A percentile compares a stretch with the other conserved stretches of the same genome.
phyloP scores from a whole-genome alignment of 495 filamentous ascomycete species.

The Penicillium bialowiezense region DNA sequence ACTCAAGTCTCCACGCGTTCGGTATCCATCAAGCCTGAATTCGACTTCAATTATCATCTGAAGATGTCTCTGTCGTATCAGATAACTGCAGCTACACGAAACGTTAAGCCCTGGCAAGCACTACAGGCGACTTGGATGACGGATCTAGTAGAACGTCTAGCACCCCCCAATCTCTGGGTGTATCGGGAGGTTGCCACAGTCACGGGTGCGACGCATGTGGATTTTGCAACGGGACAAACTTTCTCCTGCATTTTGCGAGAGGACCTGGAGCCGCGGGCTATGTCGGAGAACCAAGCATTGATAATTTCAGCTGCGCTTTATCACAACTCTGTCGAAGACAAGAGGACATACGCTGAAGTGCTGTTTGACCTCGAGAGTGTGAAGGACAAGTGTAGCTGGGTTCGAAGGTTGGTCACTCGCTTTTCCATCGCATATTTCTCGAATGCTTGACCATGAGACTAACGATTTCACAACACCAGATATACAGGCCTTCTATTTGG shows the following conservation, averaged over 20 bases:
- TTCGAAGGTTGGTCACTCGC: slow-evolving; percentile 3
- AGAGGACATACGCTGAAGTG: slow-evolving; percentile 12
- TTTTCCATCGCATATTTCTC: neutral
- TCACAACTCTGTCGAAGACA: neutral
- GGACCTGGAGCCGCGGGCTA: slow-evolving; percentile 8
- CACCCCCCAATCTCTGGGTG: slow-evolving; percentile 18
- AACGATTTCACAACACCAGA: slow-evolving; percentile 8
- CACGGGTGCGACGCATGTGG: slow-evolving; percentile 15
- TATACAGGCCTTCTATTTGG: no score
- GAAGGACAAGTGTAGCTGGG: slow-evolving; percentile 11
- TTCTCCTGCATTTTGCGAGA: slow-evolving; percentile 23
- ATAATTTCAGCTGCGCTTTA: slow-evolving; percentile 11
- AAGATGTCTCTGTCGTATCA: slow-evolving; percentile 22
- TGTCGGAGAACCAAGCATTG: slow-evolving; percentile 14
- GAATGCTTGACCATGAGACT: slow-evolving; percentile 7
- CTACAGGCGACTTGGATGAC: slow-evolving; percentile 8
- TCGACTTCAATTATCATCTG: slow-evolving; percentile 18
- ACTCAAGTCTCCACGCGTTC: slow-evolving; percentile 23
- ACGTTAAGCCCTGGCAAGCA: slow-evolving; percentile 22
- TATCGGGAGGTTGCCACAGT: slow-evolving; percentile 18
- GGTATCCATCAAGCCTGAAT: slow-evolving; percentile 12
- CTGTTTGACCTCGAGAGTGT: slow-evolving; percentile 9
- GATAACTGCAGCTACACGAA: slow-evolving; percentile 20
- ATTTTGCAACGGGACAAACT: slow-evolving; percentile 17
- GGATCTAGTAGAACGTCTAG: slow-evolving; percentile 12